Conservation (phyloP, 345 rosid genomes). For the Salix exigua region DNA sequence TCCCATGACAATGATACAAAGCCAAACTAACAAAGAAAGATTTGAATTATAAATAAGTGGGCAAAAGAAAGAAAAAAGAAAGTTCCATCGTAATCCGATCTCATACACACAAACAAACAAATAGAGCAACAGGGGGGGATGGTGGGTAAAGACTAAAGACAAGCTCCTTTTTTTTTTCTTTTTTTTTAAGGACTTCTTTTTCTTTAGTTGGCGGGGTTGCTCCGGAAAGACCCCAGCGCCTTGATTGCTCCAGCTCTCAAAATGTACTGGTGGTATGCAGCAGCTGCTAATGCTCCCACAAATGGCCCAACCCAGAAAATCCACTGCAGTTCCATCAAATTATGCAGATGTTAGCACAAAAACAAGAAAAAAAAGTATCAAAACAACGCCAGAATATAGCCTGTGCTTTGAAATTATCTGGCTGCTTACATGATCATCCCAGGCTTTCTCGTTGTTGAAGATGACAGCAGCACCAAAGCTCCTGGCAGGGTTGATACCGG, state of each 20-base stretch:
- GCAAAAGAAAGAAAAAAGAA: background rate
- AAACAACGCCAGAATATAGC: background rate
- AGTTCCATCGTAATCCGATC: constrained; percentile 7
- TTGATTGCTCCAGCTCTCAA: constrained; percentile 59
- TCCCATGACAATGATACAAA: constrained; percentile 27
- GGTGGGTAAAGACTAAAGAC: background rate
- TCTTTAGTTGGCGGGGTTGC: constrained; percentile 47
- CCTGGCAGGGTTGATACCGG: constrained; percentile 69
- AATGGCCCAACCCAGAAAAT: constrained; percentile 74
- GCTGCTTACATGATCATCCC: constrained; percentile 56
- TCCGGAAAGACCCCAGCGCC: constrained; percentile 66
- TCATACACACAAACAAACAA: constrained; percentile 30
- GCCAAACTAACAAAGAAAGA: constrained; percentile 14
- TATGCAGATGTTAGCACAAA: background rate
- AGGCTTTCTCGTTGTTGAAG: constrained; percentile 41
- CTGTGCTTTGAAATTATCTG: background rate
- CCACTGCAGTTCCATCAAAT: constrained; percentile 39
- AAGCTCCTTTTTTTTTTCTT: background rate
- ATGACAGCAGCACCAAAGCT: constrained; percentile 68
- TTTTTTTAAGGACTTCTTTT: background rate
- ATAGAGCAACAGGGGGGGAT: background rate
- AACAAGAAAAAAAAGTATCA: background rate
- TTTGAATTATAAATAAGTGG: background rate
- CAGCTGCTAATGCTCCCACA: constrained; percentile 68
- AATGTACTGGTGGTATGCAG: constrained; percentile 56